A percentile compares a stretch with the other conserved stretches of the same genome.
These are phyloP conservation scores for Teunomyces pallodes DNA, from an alignment of 805 yeast species.

Conservation along the genomic window DNA sequence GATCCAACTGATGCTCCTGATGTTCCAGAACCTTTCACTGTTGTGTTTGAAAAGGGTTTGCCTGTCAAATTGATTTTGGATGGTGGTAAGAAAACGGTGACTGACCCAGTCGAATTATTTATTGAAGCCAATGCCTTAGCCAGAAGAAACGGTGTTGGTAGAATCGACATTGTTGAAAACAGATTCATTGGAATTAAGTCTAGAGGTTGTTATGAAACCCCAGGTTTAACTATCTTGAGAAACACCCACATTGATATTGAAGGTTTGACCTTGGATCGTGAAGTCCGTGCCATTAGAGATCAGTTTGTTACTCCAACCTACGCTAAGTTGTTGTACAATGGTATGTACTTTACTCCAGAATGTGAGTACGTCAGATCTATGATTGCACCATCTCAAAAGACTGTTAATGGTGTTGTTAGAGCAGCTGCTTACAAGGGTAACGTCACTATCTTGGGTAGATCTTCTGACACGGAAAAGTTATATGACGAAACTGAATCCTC, in stretches of 20 bases:
- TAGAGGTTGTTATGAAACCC: conserved; percentile 99
- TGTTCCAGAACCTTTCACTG: conserved; percentile 82
- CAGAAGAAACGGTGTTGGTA: conserved; percentile 99
- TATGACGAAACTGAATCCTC: conserved; percentile 98
- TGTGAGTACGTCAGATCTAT: conserved; percentile 91
- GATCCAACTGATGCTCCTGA: conserved; percentile 97
- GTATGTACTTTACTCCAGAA: conserved; percentile 97
- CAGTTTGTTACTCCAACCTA: conserved; percentile 90
- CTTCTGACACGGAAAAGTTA: conserved; percentile 90
- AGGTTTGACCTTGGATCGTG: conserved; percentile 96
- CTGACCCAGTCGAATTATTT: conserved; percentile 91
- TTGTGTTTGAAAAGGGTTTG: conserved; percentile 80
- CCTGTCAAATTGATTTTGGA: conserved; percentile 79
- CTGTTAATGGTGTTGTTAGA: conserved; percentile 96
- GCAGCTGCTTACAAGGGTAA: conserved; percentile 91
- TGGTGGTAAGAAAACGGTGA: conserved; percentile 55
- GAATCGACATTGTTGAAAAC: conserved; percentile 98
- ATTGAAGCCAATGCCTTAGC: conserved; percentile 91
- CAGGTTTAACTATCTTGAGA: conserved; percentile 94
- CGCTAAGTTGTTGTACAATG: conserved; percentile 90
- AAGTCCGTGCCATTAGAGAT: conserved; percentile 96
- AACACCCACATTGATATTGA: conserved; percentile 92
- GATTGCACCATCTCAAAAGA: conserved; percentile 91
- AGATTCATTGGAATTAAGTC: conserved; percentile 98
- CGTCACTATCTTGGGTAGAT: conserved; percentile 84